Evolutionary conservation across 1,284 basidiomycete species (phyloP).

Genomic region (Pseudozyma thailandica): DNA sequence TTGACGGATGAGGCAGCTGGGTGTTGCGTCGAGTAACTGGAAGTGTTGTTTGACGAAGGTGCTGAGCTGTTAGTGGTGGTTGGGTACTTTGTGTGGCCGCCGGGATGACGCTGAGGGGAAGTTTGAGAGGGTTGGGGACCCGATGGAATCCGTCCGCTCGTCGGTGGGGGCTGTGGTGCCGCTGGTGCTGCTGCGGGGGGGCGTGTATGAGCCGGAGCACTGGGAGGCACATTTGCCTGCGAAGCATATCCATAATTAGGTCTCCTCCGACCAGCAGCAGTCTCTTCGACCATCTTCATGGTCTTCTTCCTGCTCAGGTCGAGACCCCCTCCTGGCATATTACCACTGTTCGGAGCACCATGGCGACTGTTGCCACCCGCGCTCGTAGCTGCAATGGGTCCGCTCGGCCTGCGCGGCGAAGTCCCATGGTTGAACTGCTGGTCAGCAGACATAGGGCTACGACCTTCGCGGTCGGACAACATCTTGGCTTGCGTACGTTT

Average conservation of each 20-base stretch:
- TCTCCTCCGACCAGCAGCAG: constrained; percentile 31
- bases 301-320: constrained; percentile 54
- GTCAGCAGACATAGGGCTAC: constrained; percentile 41
- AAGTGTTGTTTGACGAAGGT: neutral
- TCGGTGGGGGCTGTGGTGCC: neutral
- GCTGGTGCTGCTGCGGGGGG: neutral
- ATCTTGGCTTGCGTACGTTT: constrained; percentile 79
- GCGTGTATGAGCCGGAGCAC: neutral
- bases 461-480: constrained; percentile 47
- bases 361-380: constrained; percentile 4
- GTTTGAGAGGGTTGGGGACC: constrained; percentile 13
- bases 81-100: constrained; percentile 13
- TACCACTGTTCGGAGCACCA: constrained; percentile 3
- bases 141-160: constrained; percentile 17
- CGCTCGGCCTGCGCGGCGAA: constrained; percentile 14
- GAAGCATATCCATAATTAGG: constrained; percentile 21
- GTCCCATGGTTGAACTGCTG: constrained; percentile 14
- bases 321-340: no score
- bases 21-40: constrained; percentile 1
- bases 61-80: neutral
- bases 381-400: constrained; percentile 8
- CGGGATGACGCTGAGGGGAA: constrained; percentile 12
- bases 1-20: constrained; percentile 6
- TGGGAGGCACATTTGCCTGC: no score
- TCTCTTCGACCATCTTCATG: constrained; percentile 60